Percentiles rank a stretch among this genome's conserved stretches.
phyloP scores from a whole-genome alignment of 139 green algal genomes.

The Astrephomene gubernaculifera region DNA sequence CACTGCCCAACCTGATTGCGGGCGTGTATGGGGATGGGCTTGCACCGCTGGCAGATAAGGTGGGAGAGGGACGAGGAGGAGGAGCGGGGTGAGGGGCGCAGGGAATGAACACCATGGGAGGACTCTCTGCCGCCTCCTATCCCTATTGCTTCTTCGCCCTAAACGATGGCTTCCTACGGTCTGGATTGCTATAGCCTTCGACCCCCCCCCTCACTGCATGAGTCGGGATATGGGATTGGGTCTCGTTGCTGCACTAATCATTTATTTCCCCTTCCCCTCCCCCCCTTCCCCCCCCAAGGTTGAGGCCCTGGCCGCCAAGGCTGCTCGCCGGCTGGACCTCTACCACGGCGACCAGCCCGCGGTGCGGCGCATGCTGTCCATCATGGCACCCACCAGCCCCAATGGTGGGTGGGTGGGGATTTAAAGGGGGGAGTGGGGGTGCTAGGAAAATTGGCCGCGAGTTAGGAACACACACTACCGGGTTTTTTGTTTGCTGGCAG shows the following conservation, averaged over 20 bases:
- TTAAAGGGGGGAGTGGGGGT: background rate
- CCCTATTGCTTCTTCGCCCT: background rate
- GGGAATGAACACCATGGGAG: background rate
- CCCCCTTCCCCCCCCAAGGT: background rate
- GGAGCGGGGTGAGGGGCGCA: background rate
- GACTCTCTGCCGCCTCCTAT: background rate
- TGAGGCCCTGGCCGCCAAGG: conserved; percentile 31
- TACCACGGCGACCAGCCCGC: conserved; percentile 5
- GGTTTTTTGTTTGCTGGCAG: too few relatives aligned
- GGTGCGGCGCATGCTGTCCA: conserved; percentile 11
- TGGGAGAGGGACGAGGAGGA: background rate
- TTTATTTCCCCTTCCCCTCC: too few relatives aligned
- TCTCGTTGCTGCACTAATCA: too few relatives aligned
- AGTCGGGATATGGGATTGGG: too few relatives aligned
- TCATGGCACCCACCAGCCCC: conserved; percentile 7
- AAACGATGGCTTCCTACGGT: too few relatives aligned
- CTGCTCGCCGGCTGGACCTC: conserved; percentile 19
- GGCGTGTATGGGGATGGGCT: conserved; percentile 56
- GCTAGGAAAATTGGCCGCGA: too few relatives aligned
- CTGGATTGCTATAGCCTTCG: too few relatives aligned
- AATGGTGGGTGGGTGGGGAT: background rate
- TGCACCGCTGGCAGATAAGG: conserved; percentile 55
- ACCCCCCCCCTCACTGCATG: background rate
- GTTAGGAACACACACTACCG: too few relatives aligned
- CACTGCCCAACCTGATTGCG: conserved; percentile 41